A percentile compares a stretch with the other conserved stretches of the same genome.
Evolutionary conservation across 768 basidiomycete genomes (phyloP).

Genomic region (Mycena haematopus): DNA sequence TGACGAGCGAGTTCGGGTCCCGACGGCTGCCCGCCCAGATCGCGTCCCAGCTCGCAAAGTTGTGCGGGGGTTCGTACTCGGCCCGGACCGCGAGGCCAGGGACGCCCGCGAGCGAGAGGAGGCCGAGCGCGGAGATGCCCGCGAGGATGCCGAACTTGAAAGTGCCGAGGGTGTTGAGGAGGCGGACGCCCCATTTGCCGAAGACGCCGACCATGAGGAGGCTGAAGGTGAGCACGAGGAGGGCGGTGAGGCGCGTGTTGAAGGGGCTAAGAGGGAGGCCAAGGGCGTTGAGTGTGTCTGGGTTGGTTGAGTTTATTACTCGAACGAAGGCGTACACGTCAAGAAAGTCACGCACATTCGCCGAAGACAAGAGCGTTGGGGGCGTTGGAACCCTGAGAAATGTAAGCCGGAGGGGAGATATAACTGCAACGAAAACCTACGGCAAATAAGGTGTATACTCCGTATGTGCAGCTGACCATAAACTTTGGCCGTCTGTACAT

Average conservation of each 20-base stretch:
- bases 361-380: conserved; percentile 60
- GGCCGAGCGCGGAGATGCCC: conserved; percentile 52
- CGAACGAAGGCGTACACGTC: too few species aligned
- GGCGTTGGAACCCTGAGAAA: conserved; percentile 24
- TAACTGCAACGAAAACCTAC: conserved; percentile 33
- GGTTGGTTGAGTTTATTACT: not conserved
- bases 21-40: conserved; percentile 62
- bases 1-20: conserved; percentile 56
- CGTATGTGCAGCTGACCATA: conserved; percentile 62
- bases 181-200: conserved; percentile 59
- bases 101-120: conserved; percentile 53
- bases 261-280: conserved; percentile 34
- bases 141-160: conserved; percentile 61
- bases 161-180: conserved; percentile 67
- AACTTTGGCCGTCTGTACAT: conserved; percentile 62
- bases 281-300: conserved; percentile 45
- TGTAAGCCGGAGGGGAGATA: conserved; percentile 20
- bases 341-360: conserved; percentile 48
- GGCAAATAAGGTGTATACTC: conserved; percentile 58
- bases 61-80: conserved; percentile 56
- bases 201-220: conserved; percentile 50
- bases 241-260: conserved; percentile 36
- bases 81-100: conserved; percentile 56
- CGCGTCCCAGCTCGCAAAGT: conserved; percentile 41
- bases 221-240: conserved; percentile 42